Conservation (phyloP, 2,329 filamentous ascomycete species). For the Sporothrix pseudoabietina region DNA sequence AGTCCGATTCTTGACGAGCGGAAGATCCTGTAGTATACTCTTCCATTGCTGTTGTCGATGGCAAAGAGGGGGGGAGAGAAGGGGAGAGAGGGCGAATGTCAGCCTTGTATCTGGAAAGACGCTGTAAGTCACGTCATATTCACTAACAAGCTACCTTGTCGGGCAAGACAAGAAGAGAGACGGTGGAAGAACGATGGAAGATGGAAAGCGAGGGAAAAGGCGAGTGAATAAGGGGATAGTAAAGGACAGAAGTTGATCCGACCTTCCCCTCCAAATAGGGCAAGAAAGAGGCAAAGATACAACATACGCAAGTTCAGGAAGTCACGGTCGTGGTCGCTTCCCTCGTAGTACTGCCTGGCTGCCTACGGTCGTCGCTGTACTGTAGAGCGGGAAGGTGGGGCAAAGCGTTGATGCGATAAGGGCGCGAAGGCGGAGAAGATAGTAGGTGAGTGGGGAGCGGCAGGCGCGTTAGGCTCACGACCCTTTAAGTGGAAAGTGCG, state of each 20-base stretch:
- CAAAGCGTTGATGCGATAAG: constrained; percentile 24
- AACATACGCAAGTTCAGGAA: constrained; percentile 19
- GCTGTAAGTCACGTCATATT: constrained; percentile 33
- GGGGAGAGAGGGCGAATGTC: constrained; percentile 13
- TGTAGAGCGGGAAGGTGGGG: constrained; percentile 23
- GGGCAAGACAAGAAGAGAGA: not conserved
- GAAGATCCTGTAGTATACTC: constrained; percentile 32
- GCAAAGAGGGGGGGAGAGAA: constrained; percentile 12
- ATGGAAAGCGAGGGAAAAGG: not conserved
- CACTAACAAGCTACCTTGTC: constrained; percentile 24
- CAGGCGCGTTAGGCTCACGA: constrained; percentile 4
- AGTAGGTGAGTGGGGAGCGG: constrained; percentile 14
- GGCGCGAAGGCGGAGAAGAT: constrained; percentile 11
- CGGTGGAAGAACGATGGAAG: not conserved
- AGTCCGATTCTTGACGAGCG: constrained; percentile 23
- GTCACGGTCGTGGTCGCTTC: constrained; percentile 5
- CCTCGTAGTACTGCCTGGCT: constrained; percentile 23
- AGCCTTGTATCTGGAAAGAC: constrained; percentile 28
- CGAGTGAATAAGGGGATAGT: constrained; percentile 8
- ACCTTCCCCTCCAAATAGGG: not conserved
- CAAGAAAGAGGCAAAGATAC: not conserved
- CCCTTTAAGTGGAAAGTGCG: constrained; percentile 2
- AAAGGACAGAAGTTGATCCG: not conserved
- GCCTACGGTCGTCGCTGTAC: not conserved
- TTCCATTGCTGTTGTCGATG: constrained; percentile 33